Percentiles rank a stretch among this genome's conserved stretches.
Conservation (phyloP, 305 asterid species). For the Coffea humblotiana region DNA sequence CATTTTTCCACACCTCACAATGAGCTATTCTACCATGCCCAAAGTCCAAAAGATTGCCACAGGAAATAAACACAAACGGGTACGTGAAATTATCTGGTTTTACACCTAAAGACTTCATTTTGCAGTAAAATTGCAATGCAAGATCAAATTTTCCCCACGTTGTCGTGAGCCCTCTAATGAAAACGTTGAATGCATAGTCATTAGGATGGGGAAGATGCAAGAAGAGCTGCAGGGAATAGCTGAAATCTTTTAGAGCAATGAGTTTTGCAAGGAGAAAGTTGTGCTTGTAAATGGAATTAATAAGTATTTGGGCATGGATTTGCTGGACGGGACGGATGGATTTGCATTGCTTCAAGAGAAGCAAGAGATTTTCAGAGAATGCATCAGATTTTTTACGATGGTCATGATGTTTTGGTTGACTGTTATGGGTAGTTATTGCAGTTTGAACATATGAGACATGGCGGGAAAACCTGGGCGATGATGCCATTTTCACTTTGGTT, state of each 20-base stretch:
- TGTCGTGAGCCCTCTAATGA: slow-evolving; percentile 70
- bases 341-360: slow-evolving; percentile 42
- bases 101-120: slow-evolving; percentile 50
- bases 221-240: slow-evolving; percentile 48
- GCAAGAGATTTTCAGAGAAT: slow-evolving; percentile 36
- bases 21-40: slow-evolving; percentile 44
- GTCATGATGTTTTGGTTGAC: neutral
- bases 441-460: neutral
- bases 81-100: slow-evolving; percentile 71
- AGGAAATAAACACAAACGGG: slow-evolving; percentile 72
- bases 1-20: slow-evolving; percentile 59
- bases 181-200: slow-evolving; percentile 62
- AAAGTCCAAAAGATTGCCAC: slow-evolving; percentile 49
- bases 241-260: slow-evolving; percentile 51
- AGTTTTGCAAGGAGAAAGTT: slow-evolving; percentile 55
- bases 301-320: slow-evolving; percentile 63
- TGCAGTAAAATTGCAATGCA: slow-evolving; percentile 43
- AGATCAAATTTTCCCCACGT: slow-evolving; percentile 60
- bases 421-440: neutral
- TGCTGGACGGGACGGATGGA: slow-evolving; percentile 51
- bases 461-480: neutral
- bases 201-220: slow-evolving; percentile 44
- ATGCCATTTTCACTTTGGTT: neutral
- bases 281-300: slow-evolving; percentile 57
- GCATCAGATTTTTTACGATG: neutral